Percentiles rank a stretch among this genome's conserved stretches.
Evolutionary conservation across 2,329 filamentous ascomycete genomes (phyloP).

Genomic region (Clonostachys rhizophaga): DNA sequence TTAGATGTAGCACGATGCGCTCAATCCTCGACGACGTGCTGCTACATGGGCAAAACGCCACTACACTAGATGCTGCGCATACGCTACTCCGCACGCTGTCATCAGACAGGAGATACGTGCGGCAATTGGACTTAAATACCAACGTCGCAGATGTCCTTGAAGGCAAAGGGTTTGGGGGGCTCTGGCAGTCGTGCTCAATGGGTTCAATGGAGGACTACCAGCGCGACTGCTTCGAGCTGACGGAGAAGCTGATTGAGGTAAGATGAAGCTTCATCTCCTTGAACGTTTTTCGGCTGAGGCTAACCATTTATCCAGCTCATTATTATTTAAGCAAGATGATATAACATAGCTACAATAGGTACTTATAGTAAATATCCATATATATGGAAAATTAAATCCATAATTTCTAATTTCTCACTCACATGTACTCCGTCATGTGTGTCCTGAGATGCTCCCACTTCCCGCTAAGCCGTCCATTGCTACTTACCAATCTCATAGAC

Average conservation of each 20-base stretch:
- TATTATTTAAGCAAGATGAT: not conserved
- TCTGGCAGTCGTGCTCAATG: conserved; percentile 55
- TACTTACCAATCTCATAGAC: too few species aligned
- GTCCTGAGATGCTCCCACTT: too few species aligned
- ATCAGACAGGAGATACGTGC: conserved; percentile 44
- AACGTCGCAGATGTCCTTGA: conserved; percentile 49
- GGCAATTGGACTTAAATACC: conserved; percentile 37
- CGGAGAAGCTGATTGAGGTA: conserved; percentile 59
- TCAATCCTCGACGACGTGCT: conserved; percentile 57
- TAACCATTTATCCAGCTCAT: not conserved
- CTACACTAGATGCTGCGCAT: conserved; percentile 57
- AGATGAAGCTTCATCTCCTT: conserved; percentile 9
- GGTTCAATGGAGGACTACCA: conserved; percentile 43
- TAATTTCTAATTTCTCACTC: not conserved
- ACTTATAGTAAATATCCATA: not conserved
- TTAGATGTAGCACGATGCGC: conserved; percentile 50
- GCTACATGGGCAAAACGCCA: conserved; percentile 57
- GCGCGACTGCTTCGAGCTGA: conserved; percentile 46
- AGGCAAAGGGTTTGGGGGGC: conserved; percentile 57
- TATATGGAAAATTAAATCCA: not conserved
- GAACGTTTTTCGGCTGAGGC: not conserved
- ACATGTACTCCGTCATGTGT: too few species aligned
- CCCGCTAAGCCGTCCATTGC: too few species aligned
- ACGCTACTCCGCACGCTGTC: conserved; percentile 54
- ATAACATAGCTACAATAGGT: not conserved